Conservation (phyloP, 345 rosid species). For the Pistacia integerrima region DNA sequence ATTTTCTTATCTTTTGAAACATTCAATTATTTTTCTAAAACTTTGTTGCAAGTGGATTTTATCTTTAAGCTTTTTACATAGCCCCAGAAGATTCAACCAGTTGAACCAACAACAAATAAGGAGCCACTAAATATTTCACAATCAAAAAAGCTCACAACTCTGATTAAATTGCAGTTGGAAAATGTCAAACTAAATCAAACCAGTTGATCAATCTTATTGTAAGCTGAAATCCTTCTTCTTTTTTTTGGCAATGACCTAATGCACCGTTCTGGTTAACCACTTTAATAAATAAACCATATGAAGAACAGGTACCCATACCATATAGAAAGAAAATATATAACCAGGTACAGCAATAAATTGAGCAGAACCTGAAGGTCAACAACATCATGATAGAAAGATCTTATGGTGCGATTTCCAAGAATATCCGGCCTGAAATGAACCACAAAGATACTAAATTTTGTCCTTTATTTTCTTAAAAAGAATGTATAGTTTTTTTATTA, state of each 20-base stretch:
- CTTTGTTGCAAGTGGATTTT: too few species aligned
- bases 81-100: too few species aligned
- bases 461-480: too few species aligned
- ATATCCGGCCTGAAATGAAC: constrained; percentile 67
- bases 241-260: neutral
- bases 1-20: too few species aligned
- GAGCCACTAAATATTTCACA: neutral
- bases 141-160: neutral
- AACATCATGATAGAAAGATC: constrained; percentile 67
- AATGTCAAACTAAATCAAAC: neutral
- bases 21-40: too few species aligned
- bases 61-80: too few species aligned
- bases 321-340: constrained; percentile 4
- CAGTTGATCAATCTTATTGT: constrained; percentile 1
- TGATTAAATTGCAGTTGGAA: neutral
- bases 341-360: neutral
- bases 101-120: neutral
- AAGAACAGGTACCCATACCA: neutral
- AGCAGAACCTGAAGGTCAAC: constrained; percentile 66
- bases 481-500: too few species aligned
- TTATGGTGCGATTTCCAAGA: constrained; percentile 59
- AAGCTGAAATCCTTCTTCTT: neutral
- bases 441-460: neutral
- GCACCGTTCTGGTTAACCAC: neutral
- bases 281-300: neutral